Evolutionary conservation across 306 rosid species (phyloP), one percentile per base, ranked within the genome.

Genomic region (Delonix regia): DNA sequence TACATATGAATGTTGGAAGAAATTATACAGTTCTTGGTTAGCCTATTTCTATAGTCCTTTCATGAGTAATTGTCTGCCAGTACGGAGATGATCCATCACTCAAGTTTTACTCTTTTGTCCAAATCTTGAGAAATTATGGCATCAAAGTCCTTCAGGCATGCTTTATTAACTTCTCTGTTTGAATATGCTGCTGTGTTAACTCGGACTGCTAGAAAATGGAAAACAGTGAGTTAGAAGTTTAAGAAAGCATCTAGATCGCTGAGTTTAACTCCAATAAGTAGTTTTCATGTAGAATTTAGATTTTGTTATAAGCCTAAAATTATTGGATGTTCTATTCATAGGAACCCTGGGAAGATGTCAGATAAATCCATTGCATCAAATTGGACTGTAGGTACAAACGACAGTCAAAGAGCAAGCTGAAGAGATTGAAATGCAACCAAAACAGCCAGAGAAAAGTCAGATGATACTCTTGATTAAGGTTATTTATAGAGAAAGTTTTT

Each of bases 1-100:
- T 86, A 83, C 79, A 75, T 75, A 71, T 79, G 84, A 82, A 79
- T 82, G 78, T 85, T 79, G 86, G 67, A 67, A 71, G 63, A 62
- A 79, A 71, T 75, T 48, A 65, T 78, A 33, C 42, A 65, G 75
- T 78, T 73, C 59, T 63, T 76, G 42, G 22, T 77, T 82, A 52
- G 38, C 12, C 28, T 27, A 45, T 56, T 47, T 78, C 68, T 81
- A 13, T 67, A 22, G 71, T 55, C 42, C 48, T 74, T 64, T 41
- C 70, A 8, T 44, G 60, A 41, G 70, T 45, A 19, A 69, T 53
- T 38, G 34, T 74, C 68, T 68, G 68, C 42, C 60, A 6, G 8
- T 60, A 49, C 24, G 49, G 68, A 51, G 78, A 78, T 77, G 68
- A 12, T 9, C 3, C 24, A 48, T 67, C 21, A 59, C 36, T 60